These are phyloP conservation scores for Casuarina equisetifolia DNA, from an alignment of 306 rosid species.

Conservation along the genomic window DNA sequence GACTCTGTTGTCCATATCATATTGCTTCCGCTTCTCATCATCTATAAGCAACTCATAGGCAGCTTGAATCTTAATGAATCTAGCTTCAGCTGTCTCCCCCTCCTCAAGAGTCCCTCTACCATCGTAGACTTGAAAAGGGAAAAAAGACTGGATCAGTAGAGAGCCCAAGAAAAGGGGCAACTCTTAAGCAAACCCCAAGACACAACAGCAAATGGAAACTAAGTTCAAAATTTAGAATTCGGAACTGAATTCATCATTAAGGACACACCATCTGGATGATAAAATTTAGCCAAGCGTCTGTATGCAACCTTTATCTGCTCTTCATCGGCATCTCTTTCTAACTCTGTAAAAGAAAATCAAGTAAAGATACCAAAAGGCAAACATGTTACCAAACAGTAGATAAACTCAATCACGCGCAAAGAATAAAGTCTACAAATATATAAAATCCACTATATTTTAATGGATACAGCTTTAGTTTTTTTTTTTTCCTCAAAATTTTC, in stretches of 20 bases:
- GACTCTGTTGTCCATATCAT: constrained; percentile 81
- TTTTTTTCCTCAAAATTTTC: neutral
- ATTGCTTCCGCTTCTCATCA: constrained; percentile 57
- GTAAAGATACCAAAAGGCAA: neutral
- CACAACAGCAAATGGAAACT: constrained; percentile 2
- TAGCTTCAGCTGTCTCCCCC: constrained; percentile 93
- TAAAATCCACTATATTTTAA: neutral
- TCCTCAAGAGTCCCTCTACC: constrained; percentile 92
- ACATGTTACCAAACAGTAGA: neutral
- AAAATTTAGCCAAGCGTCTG: constrained; percentile 88
- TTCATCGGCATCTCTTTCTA: constrained; percentile 79
- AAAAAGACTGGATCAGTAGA: constrained; percentile 18
- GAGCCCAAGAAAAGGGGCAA: neutral
- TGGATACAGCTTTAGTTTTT: neutral
- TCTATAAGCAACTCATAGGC: constrained; percentile 88
- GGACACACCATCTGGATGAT: constrained; percentile 94
- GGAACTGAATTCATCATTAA: constrained; percentile 7
- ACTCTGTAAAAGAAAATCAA: constrained; percentile 48
- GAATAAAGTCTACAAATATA: no score
- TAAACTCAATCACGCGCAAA: no score
- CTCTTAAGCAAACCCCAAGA: constrained; percentile 1
- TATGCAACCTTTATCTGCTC: constrained; percentile 86
- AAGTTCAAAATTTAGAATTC: neutral
- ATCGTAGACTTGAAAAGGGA: constrained; percentile 54
- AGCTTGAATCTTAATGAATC: constrained; percentile 96